These are phyloP conservation scores for Botrytis elliptica DNA, from an alignment of 2,329 filamentous ascomycete genomes.

Conservation along the genomic window DNA sequence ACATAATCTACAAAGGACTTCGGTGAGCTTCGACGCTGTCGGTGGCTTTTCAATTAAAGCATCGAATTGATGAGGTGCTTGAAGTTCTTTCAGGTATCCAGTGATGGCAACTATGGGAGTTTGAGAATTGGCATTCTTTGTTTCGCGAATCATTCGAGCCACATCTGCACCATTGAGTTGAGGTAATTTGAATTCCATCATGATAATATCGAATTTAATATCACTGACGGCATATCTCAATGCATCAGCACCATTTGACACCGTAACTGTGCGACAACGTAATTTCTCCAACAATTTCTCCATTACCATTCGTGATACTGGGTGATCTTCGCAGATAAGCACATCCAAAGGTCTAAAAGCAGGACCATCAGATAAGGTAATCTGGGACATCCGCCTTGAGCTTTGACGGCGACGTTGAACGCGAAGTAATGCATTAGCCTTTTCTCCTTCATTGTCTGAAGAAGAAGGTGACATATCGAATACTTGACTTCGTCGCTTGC, in stretches of 20 bases:
- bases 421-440: constrained; percentile 84
- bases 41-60: constrained; percentile 95
- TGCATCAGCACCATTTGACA: constrained; percentile 85
- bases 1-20: constrained; percentile 83
- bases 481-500: constrained; percentile 89
- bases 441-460: constrained; percentile 93
- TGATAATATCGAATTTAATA: constrained; percentile 98
- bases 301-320: constrained; percentile 97
- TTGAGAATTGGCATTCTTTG: constrained; percentile 89
- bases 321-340: constrained; percentile 95
- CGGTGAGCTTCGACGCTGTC: constrained; percentile 84
- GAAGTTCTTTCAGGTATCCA: constrained; percentile 95
- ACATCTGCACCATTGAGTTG: constrained; percentile 95
- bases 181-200: constrained; percentile 94
- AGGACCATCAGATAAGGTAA: constrained; percentile 79
- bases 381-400: constrained; percentile 88
- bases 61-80: constrained; percentile 93
- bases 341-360: constrained; percentile 89
- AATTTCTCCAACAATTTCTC: constrained; percentile 95
- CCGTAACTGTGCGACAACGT: constrained; percentile 89
- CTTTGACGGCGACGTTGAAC: constrained; percentile 95
- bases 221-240: constrained; percentile 93
- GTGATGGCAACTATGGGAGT: constrained; percentile 97
- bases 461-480: constrained; percentile 97
- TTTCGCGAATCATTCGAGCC: constrained; percentile 95